Conservation (phyloP, 768 basidiomycete species). For the Boletus fagicola region DNA sequence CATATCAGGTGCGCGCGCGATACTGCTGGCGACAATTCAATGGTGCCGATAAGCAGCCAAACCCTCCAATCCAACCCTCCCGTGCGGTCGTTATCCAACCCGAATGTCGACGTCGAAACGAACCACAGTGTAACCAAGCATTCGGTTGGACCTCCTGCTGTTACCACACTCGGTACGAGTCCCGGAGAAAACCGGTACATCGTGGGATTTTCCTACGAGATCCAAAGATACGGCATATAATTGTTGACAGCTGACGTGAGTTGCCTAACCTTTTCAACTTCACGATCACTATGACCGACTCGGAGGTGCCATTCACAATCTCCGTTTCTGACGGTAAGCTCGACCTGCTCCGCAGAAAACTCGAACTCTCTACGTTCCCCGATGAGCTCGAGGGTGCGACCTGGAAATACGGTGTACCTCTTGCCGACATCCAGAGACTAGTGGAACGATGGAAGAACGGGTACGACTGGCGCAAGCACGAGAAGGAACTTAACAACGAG, state of each 20-base stretch:
- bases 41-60: neutral
- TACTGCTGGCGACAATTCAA: too few species aligned
- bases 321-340: slow-evolving; percentile 44
- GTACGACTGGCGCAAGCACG: slow-evolving; percentile 56
- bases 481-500: slow-evolving; percentile 48
- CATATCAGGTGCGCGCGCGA: neutral
- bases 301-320: slow-evolving; percentile 49
- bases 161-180: neutral
- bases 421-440: slow-evolving; percentile 48
- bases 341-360: slow-evolving; percentile 42
- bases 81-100: neutral
- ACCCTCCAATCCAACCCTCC: neutral
- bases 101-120: neutral
- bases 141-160: neutral
- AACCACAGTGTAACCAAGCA: neutral
- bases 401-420: slow-evolving; percentile 52
- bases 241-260: neutral
- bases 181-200: neutral
- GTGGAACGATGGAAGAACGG: slow-evolving; percentile 49
- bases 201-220: neutral
- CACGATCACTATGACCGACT: slow-evolving; percentile 25
- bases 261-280: neutral
- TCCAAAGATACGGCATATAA: neutral
- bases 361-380: slow-evolving; percentile 49
- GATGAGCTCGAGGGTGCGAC: slow-evolving; percentile 54